Evolutionary conservation across 306 rosid species (phyloP), one percentile per base, ranked within the genome.

Genomic region (Leucaena leucocephala): DNA sequence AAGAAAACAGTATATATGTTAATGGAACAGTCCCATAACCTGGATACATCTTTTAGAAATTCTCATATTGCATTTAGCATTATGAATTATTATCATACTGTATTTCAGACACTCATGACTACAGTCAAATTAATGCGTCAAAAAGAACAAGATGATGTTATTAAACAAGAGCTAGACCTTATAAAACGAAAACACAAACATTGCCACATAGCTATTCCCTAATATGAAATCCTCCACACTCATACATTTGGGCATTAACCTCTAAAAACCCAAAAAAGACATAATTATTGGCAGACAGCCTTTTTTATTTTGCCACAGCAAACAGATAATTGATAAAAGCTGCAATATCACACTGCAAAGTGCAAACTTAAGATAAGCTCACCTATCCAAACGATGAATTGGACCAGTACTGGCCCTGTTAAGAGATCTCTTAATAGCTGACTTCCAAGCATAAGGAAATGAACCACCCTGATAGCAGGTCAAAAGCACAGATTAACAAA

Each of bases 361-460:
- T 35, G 59, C 0, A 64, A 78, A 40, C 42, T 45, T 70, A 52
- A 61, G 7, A 70, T 70, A 69, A 38, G 22, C 67, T 35, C 71
- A 95, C 99, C 99, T 90, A 84, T 96, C 99, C 89, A 96, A 93
- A 81, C 82, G 92, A 76, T 91, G 82, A 80, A 86, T 63, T 44
- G 80, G 86, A 73, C 89, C 94, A 50, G 64, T 84, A 75, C 81
- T 80, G 59, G 98, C 99, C 79, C 83, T 90, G 86, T 74, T 16
- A 3, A 96, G 93, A 80, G 88, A 84, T 82, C 89, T 90, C 83
- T 90, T 96, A 35, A 90, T 87, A 70, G 97, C 96, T 59, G 91
- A 78, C 71, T 91, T 96, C 99, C 99, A 93, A 68, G 93, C 85
- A 83, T 86, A 96, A 83, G 99, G 97, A 82, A 93, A 96, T 17